Evolutionary conservation across 148 eudicot genomes (phyloP).

Genomic region (Spergularia bocconei): DNA sequence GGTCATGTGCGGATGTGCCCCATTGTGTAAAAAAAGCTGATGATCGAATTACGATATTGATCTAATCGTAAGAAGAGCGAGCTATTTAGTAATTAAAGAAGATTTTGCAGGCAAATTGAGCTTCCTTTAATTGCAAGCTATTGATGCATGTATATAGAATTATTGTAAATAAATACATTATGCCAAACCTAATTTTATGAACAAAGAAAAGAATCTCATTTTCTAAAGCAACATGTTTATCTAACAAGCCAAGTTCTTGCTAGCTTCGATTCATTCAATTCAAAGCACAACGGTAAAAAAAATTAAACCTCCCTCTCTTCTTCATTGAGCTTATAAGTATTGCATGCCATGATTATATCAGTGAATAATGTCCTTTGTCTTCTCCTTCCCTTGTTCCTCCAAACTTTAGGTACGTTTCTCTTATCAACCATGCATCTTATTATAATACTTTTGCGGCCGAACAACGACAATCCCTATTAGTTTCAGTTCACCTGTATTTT

Average conservation of each 20-base stretch:
- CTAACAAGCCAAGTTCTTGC: neutral
- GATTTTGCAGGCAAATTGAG: no score
- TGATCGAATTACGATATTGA: no score
- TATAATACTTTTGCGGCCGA: no score
- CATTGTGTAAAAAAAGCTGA: no score
- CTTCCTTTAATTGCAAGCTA: neutral
- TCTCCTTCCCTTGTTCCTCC: neutral
- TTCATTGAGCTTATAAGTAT: neutral
- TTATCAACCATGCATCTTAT: neutral
- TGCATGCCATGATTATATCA: neutral
- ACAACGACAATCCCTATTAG: no score
- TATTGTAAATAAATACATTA: neutral
- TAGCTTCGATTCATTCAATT: neutral
- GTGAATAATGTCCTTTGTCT: neutral
- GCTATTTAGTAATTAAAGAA: no score
- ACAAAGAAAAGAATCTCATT: conserved; percentile 41
- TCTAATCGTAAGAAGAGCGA: no score
- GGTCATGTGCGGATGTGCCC: no score
- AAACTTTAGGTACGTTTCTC: conserved; percentile 10
- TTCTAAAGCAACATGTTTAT: conserved; percentile 21
- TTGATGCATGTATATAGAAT: neutral
- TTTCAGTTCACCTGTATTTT: no score
- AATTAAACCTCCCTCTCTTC: neutral
- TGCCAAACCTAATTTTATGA: conserved; percentile 2
- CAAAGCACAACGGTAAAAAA: no score